Evolutionary conservation across 2,329 filamentous ascomycete genomes (phyloP).

Genomic region (Macrophomina pseudophaseolina): DNA sequence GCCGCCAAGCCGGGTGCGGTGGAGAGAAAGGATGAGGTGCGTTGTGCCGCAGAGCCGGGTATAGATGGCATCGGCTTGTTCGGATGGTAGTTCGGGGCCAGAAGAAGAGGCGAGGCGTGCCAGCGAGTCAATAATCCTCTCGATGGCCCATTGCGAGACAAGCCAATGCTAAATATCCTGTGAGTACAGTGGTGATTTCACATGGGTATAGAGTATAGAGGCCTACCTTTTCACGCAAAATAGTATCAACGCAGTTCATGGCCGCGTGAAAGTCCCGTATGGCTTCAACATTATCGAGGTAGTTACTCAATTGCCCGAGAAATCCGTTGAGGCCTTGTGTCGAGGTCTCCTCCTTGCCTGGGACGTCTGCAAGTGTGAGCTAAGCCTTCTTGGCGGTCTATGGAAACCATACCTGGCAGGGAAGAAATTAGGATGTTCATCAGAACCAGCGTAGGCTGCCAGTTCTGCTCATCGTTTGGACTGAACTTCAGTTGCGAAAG

Average conservation of each 20-base stretch:
- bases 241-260: constrained; percentile 35
- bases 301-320: constrained; percentile 11
- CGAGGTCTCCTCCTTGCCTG: constrained; percentile 14
- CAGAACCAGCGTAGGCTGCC: constrained; percentile 9
- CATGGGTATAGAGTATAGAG: not conserved
- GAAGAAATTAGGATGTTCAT: constrained; percentile 23
- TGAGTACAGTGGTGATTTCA: constrained; percentile 17
- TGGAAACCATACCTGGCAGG: constrained; percentile 13
- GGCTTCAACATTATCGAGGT: constrained; percentile 17
- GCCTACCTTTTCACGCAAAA: constrained; percentile 32
- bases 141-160: constrained; percentile 51
- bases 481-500: constrained; percentile 19
- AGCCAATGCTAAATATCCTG: constrained; percentile 39
- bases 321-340: constrained; percentile 19
- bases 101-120: constrained; percentile 41
- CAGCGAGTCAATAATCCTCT: constrained; percentile 46
- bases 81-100: constrained; percentile 36
- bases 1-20: constrained; percentile 63
- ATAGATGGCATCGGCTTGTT: constrained; percentile 52
- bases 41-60: constrained; percentile 60
- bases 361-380: constrained; percentile 18
- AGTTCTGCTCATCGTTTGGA: constrained; percentile 10
- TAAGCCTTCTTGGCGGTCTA: not conserved
- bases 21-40: constrained; percentile 59
- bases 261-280: constrained; percentile 20